Evolutionary conservation across 176 grass and related monocot species (phyloP), one percentile per base, ranked within the genome.

Genomic region (Poa pratensis): DNA sequence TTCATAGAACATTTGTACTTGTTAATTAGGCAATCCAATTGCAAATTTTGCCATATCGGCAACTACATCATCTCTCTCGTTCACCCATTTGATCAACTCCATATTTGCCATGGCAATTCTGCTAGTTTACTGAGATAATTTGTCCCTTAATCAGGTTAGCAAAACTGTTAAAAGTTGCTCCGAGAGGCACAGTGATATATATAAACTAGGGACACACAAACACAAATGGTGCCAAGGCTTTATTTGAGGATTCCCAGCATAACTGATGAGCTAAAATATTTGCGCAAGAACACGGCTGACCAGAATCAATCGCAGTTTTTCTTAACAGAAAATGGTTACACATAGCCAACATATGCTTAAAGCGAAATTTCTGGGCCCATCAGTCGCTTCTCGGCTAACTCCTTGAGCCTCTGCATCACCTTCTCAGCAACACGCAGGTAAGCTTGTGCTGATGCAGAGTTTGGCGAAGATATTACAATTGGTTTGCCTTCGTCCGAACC

Each of bases 401-500:
- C 86, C 84, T 84, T 78, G 15, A 98, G 83, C 67, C 88, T 89
- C 42, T 80, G 68, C 15, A 49, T 88, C 61, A 98, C 82, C 63
- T 82, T 98, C 80, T 90, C 96, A 84, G 93, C 93, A 35, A 90
- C 83, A 70, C 86, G 73, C 35, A 80, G 27, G 68, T 95, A 98
- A 4, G 93, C 91, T 55, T 94, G 91, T 5, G 93, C 90, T 27
- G 91, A 93, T 57, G 58, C 54, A 63, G 96, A 98, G 55, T 95
- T 6, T 9, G 91, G 90, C 39, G 83, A 82, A 16, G 93, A 88
- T 46, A 94, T 32, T 62, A 94, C 89, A 19, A 98, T 89, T 68
- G 96, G 93, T 5, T 82, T 50, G 11, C 96, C 96, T 84, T 98
- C 86, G 0, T 98, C 93, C 24, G 91, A 95, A 79, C 91, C 76